Percentiles rank a stretch among this genome's conserved stretches.
phyloP scores from a whole-genome alignment of 2,329 filamentous ascomycete species.

The Aspergillus glaucus region DNA sequence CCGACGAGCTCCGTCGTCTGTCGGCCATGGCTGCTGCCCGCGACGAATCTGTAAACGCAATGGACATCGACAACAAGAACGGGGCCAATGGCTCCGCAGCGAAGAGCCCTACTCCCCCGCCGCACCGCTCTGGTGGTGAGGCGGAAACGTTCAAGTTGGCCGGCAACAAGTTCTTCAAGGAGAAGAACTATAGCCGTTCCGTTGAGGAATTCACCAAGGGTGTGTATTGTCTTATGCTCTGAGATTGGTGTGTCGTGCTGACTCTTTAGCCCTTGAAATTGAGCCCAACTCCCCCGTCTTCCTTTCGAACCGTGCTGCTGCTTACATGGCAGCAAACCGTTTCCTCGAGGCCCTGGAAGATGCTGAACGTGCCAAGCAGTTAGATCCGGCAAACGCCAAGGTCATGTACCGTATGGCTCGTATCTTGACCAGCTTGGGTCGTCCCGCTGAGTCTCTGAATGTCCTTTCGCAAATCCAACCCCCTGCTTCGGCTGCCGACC shows the following conservation, averaged over 20 bases:
- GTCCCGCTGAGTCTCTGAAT: constrained; percentile 77
- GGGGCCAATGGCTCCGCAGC: constrained; percentile 29
- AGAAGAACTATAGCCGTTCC: constrained; percentile 78
- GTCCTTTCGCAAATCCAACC: constrained; percentile 77
- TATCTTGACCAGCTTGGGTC: constrained; percentile 80
- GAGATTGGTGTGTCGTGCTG: constrained; percentile 2
- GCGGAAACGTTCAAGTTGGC: constrained; percentile 87
- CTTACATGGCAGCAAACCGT: constrained; percentile 80
- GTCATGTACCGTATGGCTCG: constrained; percentile 81
- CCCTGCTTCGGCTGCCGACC: constrained; percentile 76
- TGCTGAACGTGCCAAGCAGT: constrained; percentile 70
- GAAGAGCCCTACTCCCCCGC: constrained; percentile 42
- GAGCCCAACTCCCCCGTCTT: constrained; percentile 83
- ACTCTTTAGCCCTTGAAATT: constrained; percentile 68
- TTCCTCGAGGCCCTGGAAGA: constrained; percentile 79
- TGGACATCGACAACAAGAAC: constrained; percentile 64
- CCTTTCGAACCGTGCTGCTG: constrained; percentile 89
- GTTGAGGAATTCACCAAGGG: constrained; percentile 94
- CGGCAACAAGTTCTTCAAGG: constrained; percentile 96
- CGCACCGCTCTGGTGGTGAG: constrained; percentile 58
- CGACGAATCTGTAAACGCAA: constrained; percentile 52
- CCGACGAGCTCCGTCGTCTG: constrained; percentile 76
- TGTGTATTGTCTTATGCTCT: constrained; percentile 37
- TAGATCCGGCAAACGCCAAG: constrained; percentile 82
- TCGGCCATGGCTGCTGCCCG: constrained; percentile 50